Evolutionary conservation across 768 basidiomycete species (phyloP).

Genomic region (Pleurotus pulmonarius): DNA sequence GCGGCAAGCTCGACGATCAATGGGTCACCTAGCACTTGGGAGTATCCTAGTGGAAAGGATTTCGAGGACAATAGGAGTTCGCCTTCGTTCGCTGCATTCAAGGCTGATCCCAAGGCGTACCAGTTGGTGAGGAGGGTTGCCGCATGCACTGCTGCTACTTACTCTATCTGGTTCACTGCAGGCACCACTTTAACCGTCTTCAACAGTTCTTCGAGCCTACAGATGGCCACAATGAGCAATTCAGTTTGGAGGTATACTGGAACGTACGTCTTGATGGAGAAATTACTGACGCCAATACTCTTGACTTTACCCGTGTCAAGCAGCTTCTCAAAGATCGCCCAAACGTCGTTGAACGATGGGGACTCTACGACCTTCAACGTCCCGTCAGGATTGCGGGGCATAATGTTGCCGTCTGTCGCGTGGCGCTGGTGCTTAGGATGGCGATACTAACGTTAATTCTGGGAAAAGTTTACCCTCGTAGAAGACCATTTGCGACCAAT

Average conservation of each 20-base stretch:
- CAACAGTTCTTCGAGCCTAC: constrained; percentile 34
- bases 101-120: constrained; percentile 16
- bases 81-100: too few species aligned
- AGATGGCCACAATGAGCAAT: not conserved
- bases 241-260: too few species aligned
- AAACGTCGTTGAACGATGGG: constrained; percentile 35
- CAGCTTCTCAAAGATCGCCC: constrained; percentile 50
- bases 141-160: constrained; percentile 8
- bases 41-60: constrained; percentile 27
- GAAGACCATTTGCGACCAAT: constrained; percentile 41
- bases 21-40: constrained; percentile 41
- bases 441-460: not conserved
- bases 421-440: too few species aligned
- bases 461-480: constrained; percentile 22
- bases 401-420: constrained; percentile 14
- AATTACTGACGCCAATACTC: constrained; percentile 59
- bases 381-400: constrained; percentile 27
- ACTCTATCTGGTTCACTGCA: constrained; percentile 49
- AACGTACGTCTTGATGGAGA: constrained; percentile 50
- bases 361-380: constrained; percentile 27
- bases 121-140: constrained; percentile 31
- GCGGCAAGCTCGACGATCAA: constrained; percentile 38
- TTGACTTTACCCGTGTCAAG: constrained; percentile 40
- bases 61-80: not conserved
- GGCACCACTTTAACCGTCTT: constrained; percentile 39